Base-by-base conservation (phyloP, 306 rosid species). In the Inga laurina region DNA sequence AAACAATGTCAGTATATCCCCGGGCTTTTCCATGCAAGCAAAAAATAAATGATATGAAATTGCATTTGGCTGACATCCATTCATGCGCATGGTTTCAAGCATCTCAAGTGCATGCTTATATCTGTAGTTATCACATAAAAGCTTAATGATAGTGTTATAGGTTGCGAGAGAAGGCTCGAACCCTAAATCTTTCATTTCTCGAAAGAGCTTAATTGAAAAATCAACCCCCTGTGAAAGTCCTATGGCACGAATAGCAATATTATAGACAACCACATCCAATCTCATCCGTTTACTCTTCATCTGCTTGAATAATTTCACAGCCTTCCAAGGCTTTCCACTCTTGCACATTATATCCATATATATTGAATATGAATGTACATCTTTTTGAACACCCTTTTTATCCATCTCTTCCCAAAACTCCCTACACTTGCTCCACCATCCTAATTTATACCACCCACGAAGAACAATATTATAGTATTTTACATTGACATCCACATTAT, bases 341-440 rank as follows among this genome's bases (percentile, higher is more conserved):
- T 93, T 93, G 45, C 93, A 87, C n/a, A 87, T 76, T 18, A 96
- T 90, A 82, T 96, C 98, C 99, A 95, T 95, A 78, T 91, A 95
- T 65, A 89, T 92, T 1, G 99, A 87, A 82, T 92, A 95, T 0
- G 98, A 92, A 45, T 96, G 93, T 12, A 91, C 59, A 87, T 93
- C 91, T 84, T 95, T 95, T 27, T 69, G 66, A 39, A 95, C 87
- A 39, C 93, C 94, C 67, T 79, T 92, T 66, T 32, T 81, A 75
- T 95, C 99, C 97, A 95, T 95, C 86, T 91, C 98, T 45, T 90
- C 92, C 98, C 97, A 95, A 49, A 92, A 91, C 71, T 93, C 98
- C 70, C 92, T 80, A 66, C 98, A 95, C 80, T 90, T 95, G 34
- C 95, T 76, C 95, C 94, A 95, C 97, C 97, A 95, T 37, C 93